These are phyloP conservation scores for Didymella lethalis DNA, from an alignment of 2,329 filamentous ascomycete genomes.

Conservation along the genomic window DNA sequence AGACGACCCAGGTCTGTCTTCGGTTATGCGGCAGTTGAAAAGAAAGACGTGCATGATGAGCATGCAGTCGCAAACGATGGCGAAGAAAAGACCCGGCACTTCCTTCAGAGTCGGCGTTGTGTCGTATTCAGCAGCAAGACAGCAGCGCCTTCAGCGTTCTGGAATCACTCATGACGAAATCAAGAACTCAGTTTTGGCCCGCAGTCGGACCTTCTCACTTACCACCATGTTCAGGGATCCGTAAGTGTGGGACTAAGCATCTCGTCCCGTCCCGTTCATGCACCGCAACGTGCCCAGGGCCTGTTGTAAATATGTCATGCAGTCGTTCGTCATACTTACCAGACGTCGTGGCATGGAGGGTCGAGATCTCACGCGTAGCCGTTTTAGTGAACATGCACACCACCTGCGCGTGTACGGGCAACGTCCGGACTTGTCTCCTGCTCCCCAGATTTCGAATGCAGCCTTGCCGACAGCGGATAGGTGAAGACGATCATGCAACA, in stretches of 20 bases:
- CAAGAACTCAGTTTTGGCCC: background rate
- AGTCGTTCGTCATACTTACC: slow-evolving; percentile 4
- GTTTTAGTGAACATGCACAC: slow-evolving; percentile 2
- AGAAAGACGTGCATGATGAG: background rate
- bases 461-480: background rate
- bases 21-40: background rate
- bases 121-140: slow-evolving; percentile 5
- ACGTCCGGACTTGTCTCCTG: background rate
- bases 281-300: background rate
- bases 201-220: slow-evolving; percentile 13
- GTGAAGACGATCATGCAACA: background rate
- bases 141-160: slow-evolving; percentile 9
- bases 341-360: slow-evolving; percentile 3
- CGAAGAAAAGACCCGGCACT: background rate
- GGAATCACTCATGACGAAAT: slow-evolving; percentile 10
- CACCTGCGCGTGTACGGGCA: slow-evolving; percentile 1
- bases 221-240: slow-evolving; percentile 6
- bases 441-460: slow-evolving; percentile 9
- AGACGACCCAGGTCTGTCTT: background rate
- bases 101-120: background rate
- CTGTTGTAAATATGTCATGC: slow-evolving; percentile 15
- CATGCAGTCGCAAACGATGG: background rate
- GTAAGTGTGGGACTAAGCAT: slow-evolving; percentile 7
- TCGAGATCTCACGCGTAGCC: slow-evolving; percentile 8
- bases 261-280: slow-evolving; percentile 16